Base-by-base conservation (phyloP, 306 rosid genomes). In the Prunus kanzakura region DNA sequence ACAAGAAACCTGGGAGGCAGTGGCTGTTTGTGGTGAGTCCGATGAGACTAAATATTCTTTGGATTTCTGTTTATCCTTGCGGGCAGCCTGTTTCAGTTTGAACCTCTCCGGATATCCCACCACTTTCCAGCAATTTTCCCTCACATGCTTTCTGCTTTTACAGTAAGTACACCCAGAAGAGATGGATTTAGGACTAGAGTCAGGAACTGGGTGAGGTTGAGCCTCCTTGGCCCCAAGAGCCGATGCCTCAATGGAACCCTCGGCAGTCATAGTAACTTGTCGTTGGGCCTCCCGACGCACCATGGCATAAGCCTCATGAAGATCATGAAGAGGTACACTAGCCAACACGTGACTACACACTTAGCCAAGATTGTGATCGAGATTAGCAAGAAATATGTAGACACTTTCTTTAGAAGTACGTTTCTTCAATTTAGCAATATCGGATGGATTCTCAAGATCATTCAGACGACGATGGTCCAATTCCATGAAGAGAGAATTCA, bases 261-360 rank as follows among this genome's bases (percentile, higher is more conserved):
- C 11, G 4, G 20, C 6, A 19, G 1, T 30, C 35, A 43, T 23
- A 23, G 38, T 67, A 12, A 46, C 52, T 15, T 46, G 72, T 22
- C 54, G 1, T 50, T 68, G 12, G 5, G 29, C 41, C 23, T 68
- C 38, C 4, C 30, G 12, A 2, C 38, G 6, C 7, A 46, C 20
- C 56, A 45, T 11, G 0, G 6, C 14, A 18, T 68, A 22, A n/a
- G 41, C 51, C 22, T 68, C 22, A 2, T 68, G 4, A 4, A 68
- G 54, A 47, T 30, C 25, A n/a, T 12, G 72, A 3, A 68, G 6
- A 22, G 19, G 41, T 4, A 6, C 18, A 4, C 12, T 46, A 2
- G 56, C 72, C 72, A 68, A 68, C 6, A 68, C 6, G 4, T n/a
- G 12, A 68, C 38, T 46, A 68, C 72, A n/a, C 14, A 68, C 38